Evolutionary conservation across 768 basidiomycete species (phyloP).

Genomic region (Nidularia pulvinata): DNA sequence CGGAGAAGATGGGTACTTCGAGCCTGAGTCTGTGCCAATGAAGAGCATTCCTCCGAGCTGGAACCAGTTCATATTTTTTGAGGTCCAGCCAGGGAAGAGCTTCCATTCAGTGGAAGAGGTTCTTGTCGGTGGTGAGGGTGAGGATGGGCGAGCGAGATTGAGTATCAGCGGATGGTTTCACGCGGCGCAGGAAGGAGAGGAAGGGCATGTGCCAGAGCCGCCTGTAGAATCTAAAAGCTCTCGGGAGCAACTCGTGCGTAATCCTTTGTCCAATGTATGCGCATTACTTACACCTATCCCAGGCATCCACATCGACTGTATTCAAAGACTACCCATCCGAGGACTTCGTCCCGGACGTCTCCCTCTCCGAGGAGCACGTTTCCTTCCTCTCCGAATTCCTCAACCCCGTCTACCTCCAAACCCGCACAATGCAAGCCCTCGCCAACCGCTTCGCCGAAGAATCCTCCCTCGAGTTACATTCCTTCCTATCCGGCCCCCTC

Average conservation of each 20-base stretch:
- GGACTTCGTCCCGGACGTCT: conserved; percentile 46
- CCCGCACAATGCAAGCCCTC: conserved; percentile 78
- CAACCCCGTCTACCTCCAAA: conserved; percentile 88
- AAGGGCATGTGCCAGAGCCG: conserved; percentile 68
- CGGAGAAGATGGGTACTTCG: conserved; percentile 61
- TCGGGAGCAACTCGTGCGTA: conserved; percentile 88
- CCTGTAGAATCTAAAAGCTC: conserved; percentile 67
- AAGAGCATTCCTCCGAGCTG: conserved; percentile 78
- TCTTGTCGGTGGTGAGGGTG: conserved; percentile 69
- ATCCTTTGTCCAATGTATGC: conserved; percentile 7
- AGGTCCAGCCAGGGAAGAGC: conserved; percentile 93
- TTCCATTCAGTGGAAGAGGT: conserved; percentile 99
- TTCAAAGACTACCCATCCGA: conserved; percentile 55
- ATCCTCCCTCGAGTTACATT: conserved; percentile 86
- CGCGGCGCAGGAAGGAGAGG: conserved; percentile 87
- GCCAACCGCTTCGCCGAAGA: conserved; percentile 82
- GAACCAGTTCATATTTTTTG: conserved; percentile 89
- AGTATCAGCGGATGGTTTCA: conserved; percentile 99
- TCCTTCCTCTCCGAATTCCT: conserved; percentile 83
- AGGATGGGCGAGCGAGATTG: conserved; percentile 73
- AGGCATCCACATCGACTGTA: conserved; percentile 63
- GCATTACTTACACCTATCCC: conserved; percentile 7
- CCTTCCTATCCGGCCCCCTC: conserved; percentile 75
- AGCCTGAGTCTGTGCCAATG: conserved; percentile 64
- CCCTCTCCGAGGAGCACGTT: conserved; percentile 57